phyloP scores from a whole-genome alignment of 495 filamentous ascomycete genomes.

The Hypoxylon perforatum region DNA sequence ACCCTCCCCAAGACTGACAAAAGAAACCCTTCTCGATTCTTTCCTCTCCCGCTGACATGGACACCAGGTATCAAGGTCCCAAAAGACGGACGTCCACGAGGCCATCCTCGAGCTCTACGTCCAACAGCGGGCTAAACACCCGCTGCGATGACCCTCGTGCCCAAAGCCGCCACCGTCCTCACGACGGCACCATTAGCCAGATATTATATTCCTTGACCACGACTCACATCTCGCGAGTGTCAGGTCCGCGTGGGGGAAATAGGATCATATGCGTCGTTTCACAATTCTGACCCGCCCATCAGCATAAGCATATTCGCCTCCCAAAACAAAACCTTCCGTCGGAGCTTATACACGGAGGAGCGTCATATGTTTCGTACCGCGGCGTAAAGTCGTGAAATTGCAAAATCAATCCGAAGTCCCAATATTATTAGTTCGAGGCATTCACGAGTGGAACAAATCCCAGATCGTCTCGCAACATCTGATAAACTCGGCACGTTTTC shows the following conservation, averaged over 20 bases:
- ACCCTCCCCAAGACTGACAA: constrained; percentile 30
- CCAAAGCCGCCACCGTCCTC: constrained; percentile 17
- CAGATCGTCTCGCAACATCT: constrained; percentile 87
- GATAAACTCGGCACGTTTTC: constrained; percentile 96
- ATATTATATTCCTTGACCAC: constrained; percentile 37
- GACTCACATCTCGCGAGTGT: constrained; percentile 10
- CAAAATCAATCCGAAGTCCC: constrained; percentile 32
- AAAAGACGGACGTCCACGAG: constrained; percentile 4
- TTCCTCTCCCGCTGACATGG: constrained; percentile 18
- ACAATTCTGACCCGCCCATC: constrained; percentile 13
- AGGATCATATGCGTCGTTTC: constrained; percentile 27
- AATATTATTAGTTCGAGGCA: constrained; percentile 7
- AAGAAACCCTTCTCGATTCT: constrained; percentile 17
- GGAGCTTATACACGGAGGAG: constrained; percentile 37
- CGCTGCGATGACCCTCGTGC: constrained; percentile 1
- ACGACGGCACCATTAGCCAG: constrained; percentile 23
- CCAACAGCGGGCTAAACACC: constrained; percentile 3
- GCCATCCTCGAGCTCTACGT: constrained; percentile 7
- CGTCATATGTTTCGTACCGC: constrained; percentile 40
- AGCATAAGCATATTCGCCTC: constrained; percentile 35
- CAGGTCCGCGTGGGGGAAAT: constrained; percentile 18
- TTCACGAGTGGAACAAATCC: constrained; percentile 96
- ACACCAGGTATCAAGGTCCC: constrained; percentile 20
- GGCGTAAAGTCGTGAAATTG: constrained; percentile 41
- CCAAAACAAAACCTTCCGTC: constrained; percentile 22